phyloP scores from a whole-genome alignment of 2,329 filamentous ascomycete species.

The Amylocarpus encephaloides region DNA sequence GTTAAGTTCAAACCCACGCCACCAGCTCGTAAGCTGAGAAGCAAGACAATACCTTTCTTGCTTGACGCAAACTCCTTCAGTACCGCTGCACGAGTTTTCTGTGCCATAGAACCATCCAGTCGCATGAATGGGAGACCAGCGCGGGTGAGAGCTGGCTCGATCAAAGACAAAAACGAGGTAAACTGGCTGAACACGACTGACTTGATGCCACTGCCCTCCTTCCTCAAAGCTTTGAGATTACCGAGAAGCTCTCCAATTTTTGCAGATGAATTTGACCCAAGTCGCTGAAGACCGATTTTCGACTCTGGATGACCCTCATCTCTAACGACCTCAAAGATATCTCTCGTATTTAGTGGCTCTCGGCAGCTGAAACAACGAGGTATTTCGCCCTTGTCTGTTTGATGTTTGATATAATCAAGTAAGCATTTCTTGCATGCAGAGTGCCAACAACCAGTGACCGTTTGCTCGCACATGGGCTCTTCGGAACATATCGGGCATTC shows the following conservation, averaged over 20 bases:
- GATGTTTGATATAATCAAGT: constrained; percentile 83
- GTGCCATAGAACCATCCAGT: constrained; percentile 83
- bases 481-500: constrained; percentile 95
- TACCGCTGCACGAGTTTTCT: constrained; percentile 75
- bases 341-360: constrained; percentile 70
- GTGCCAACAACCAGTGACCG: constrained; percentile 96
- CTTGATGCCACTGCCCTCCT: constrained; percentile 64
- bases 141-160: constrained; percentile 69
- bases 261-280: constrained; percentile 67
- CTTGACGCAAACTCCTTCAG: constrained; percentile 63
- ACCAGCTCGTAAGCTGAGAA: constrained; percentile 81
- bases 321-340: constrained; percentile 87
- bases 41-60: constrained; percentile 62
- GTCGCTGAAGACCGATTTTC: constrained; percentile 53
- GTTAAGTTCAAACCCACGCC: constrained; percentile 93
- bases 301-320: constrained; percentile 58
- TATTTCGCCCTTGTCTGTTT: constrained; percentile 66
- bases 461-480: constrained; percentile 91
- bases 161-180: constrained; percentile 89
- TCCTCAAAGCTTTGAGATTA: constrained; percentile 64
- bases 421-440: constrained; percentile 92
- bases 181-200: constrained; percentile 96
- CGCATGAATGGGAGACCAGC: constrained; percentile 75
- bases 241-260: constrained; percentile 78
- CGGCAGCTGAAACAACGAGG: constrained; percentile 90